These are phyloP conservation scores for Rutstroemia sp. DNA, from an alignment of 2,329 filamentous ascomycete species.

Conservation along the genomic window DNA sequence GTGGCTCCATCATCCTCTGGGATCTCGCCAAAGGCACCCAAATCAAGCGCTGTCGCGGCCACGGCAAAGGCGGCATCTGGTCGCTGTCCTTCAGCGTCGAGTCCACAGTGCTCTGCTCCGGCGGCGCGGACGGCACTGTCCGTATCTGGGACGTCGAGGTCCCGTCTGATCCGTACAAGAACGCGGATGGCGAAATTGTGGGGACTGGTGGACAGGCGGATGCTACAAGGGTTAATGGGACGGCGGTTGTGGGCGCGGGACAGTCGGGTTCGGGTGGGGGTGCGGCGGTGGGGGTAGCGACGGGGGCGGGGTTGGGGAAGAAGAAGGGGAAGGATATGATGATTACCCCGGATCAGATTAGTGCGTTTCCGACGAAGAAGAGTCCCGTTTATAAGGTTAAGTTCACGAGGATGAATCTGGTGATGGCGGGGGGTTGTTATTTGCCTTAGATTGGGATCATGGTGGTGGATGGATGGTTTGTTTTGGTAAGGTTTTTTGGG, in stretches of 20 bases:
- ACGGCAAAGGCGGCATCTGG: constrained; percentile 90
- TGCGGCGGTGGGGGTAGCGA: too few relatives aligned
- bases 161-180: constrained; percentile 56
- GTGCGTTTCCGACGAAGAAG: constrained; percentile 92
- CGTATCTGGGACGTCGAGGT: constrained; percentile 87
- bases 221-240: constrained; percentile 38
- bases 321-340: constrained; percentile 88
- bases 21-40: constrained; percentile 79
- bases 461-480: too few relatives aligned
- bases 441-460: constrained; percentile 10
- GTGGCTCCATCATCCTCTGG: constrained; percentile 91
- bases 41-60: constrained; percentile 88
- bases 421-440: constrained; percentile 74
- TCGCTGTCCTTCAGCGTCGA: constrained; percentile 90
- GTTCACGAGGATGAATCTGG: constrained; percentile 92
- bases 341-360: constrained; percentile 88
- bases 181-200: constrained; percentile 35
- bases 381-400: constrained; percentile 87
- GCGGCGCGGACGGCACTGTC: constrained; percentile 86
- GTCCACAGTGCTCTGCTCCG: constrained; percentile 82
- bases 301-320: constrained; percentile 35
- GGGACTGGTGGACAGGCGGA: constrained; percentile 40
- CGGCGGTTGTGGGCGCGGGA: constrained; percentile 11
- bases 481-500: too few relatives aligned
- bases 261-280: too few relatives aligned